Percentiles rank a stretch among this genome's conserved stretches.
These are phyloP conservation scores for Colletotrichum cuscutae DNA, from an alignment of 2,329 filamentous ascomycete species.

Conservation along the genomic window DNA sequence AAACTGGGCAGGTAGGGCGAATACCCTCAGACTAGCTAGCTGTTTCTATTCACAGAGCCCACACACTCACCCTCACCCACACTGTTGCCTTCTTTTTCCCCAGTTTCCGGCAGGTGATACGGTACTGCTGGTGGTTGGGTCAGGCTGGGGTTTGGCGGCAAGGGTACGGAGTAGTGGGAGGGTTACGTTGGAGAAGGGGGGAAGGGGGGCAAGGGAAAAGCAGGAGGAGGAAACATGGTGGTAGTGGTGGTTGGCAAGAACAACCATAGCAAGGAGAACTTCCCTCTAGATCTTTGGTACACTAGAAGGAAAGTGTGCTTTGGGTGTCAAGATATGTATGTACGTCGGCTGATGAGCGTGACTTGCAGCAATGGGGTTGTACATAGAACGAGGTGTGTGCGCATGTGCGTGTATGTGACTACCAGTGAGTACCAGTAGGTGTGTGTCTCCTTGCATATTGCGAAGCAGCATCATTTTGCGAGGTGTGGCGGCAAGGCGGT, in stretches of 20 bases:
- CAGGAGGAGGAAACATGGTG: neutral
- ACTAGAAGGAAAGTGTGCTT: neutral
- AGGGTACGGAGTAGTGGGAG: neutral
- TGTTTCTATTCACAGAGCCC: neutral
- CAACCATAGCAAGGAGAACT: neutral
- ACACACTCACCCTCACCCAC: neutral
- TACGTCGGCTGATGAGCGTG: neutral
- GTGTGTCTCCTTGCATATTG: neutral
- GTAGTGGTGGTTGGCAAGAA: neutral
- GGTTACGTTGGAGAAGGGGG: too few species aligned
- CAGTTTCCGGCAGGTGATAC: conserved; percentile 15
- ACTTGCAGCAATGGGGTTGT: neutral
- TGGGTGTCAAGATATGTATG: neutral
- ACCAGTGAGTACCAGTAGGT: neutral
- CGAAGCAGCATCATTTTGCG: neutral
- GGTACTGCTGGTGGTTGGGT: neutral
- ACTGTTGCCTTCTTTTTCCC: neutral
- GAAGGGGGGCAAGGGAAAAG: neutral
- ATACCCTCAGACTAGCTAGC: neutral
- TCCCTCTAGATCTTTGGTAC: neutral
- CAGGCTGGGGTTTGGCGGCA: neutral
- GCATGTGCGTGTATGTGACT: neutral
- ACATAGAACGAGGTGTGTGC: neutral
- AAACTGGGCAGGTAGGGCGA: neutral
- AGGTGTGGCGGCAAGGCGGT: neutral